Evolutionary conservation across 2,329 filamentous ascomycete genomes (phyloP), one percentile per base, ranked within the genome.

Genomic region (Neurospora crassa): DNA sequence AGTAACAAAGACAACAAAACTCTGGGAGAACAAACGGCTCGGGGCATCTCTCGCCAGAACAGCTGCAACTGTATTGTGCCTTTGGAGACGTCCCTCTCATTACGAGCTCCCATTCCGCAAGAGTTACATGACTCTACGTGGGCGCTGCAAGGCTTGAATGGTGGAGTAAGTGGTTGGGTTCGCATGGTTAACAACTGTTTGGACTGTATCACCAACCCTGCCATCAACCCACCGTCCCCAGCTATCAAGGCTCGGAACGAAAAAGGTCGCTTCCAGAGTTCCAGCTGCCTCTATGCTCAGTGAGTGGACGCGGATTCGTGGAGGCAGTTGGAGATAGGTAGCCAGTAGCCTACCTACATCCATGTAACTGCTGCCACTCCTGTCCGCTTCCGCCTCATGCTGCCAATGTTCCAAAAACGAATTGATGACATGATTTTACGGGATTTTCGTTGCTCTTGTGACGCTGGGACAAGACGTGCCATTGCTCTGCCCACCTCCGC

Each of bases 361-460:
- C 53, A 63, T 63, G 53, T 63, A 63, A 53, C 45, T 53, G 45
- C 20, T 53, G 45, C 45, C 45, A 53, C 45, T 59, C 53, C 47
- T 24, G 53, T 59, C 53, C 53, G 53, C 53, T 63, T 63, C 53
- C 53, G 29, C 53, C 37, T 63, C 53, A 59, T 59, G 53, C 53
- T 59, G 53, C 47, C 47, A 59, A 24, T 16, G 47, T 59, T 34
- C 72, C 71, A 68, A 70, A 73, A 73, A 69, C 71, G 72, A 73
- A 73, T 70, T 72, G 72, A 72, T 73, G 71, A 72, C 69, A 74
- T 76, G 74, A 72, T 74, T 74, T 69, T 68, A 69, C 68, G 68
- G 70, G 70, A 74, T 70, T 67, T 73, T 73, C 70, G 68, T 67
- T 68, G 12, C 67, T 72, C 67, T 73, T 74, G 74, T 75, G 72